These are phyloP conservation scores for Orbilia javanica DNA, from an alignment of 2,329 filamentous ascomycete genomes.

Conservation along the genomic window DNA sequence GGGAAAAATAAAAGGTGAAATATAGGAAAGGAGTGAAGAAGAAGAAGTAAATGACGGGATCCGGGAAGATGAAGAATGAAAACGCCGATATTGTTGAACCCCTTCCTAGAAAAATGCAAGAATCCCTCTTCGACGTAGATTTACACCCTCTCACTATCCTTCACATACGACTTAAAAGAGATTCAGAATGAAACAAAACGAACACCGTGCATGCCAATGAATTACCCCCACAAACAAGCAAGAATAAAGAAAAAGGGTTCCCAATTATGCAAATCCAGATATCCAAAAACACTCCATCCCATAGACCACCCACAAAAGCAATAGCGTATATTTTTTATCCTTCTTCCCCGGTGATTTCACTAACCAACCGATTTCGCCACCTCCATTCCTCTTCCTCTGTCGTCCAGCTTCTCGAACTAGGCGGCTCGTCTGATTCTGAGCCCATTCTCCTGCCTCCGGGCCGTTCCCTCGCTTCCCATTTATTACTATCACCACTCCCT, in stretches of 20 bases:
- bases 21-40: background rate
- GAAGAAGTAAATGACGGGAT: background rate
- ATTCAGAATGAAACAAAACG: slow-evolving; percentile 11
- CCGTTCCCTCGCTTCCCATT: slow-evolving; percentile 35
- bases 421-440: slow-evolving; percentile 13
- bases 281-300: slow-evolving; percentile 20
- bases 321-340: slow-evolving; percentile 25
- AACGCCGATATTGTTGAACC: slow-evolving; percentile 33
- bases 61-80: slow-evolving; percentile 4
- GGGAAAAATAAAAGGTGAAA: background rate
- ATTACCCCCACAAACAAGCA: slow-evolving; percentile 25
- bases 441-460: slow-evolving; percentile 13
- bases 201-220: slow-evolving; percentile 40
- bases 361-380: slow-evolving; percentile 49
- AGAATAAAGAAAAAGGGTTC: slow-evolving; percentile 27
- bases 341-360: slow-evolving; percentile 55
- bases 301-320: slow-evolving; percentile 36
- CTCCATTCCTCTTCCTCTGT: slow-evolving; percentile 53
- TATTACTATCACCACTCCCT: slow-evolving; percentile 30
- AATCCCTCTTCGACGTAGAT: background rate
- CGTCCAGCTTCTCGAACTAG: slow-evolving; percentile 45
- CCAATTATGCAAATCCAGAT: slow-evolving; percentile 28
- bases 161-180: slow-evolving; percentile 3
- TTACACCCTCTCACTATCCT: slow-evolving; percentile 12
- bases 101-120: background rate